Percentiles rank a stretch among this genome's conserved stretches.
phyloP scores from a whole-genome alignment of 176 grass and related monocot genomes.

The Oryza glaberrima region DNA sequence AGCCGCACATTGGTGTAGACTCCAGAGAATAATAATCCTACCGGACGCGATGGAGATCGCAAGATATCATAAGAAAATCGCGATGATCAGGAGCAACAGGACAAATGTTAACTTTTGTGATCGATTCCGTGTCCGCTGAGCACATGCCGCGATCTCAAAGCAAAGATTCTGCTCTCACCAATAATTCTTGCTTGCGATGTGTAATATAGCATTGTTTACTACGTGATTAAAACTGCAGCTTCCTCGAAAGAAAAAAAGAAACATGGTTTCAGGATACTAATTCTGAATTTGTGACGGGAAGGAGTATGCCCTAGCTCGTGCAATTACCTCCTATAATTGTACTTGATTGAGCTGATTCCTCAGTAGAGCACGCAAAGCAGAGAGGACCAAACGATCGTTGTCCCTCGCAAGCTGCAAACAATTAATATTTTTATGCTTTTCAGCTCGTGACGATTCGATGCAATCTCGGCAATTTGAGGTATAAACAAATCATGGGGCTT shows the following conservation, averaged over 20 bases:
- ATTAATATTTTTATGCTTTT: not conserved
- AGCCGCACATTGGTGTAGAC: not conserved
- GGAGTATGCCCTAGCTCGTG: not conserved
- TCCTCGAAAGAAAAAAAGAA: not conserved
- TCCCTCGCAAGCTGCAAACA: not conserved
- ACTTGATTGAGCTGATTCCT: not conserved
- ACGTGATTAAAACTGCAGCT: not conserved
- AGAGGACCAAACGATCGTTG: not conserved
- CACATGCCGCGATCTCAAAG: constrained; percentile 39
- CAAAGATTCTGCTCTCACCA: not conserved
- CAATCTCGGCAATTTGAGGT: not conserved
- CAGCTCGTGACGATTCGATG: not conserved
- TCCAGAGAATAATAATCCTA: constrained; percentile 24
- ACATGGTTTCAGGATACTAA: not conserved
- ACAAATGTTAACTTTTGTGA: constrained; percentile 42
- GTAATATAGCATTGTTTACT: not conserved
- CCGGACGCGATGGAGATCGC: constrained; percentile 5
- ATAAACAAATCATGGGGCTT: not conserved
- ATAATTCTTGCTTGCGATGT: not conserved
- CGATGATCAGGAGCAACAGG: constrained; percentile 40
- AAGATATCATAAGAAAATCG: constrained; percentile 38
- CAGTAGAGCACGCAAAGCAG: not conserved
- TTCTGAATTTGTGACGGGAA: not conserved
- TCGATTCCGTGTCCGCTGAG: not conserved
- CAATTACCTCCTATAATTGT: not conserved